Percentiles rank a stretch among this genome's conserved stretches.
phyloP scores from a whole-genome alignment of 139 green algal genomes.

The Chlamydomonas sphaeroides region DNA sequence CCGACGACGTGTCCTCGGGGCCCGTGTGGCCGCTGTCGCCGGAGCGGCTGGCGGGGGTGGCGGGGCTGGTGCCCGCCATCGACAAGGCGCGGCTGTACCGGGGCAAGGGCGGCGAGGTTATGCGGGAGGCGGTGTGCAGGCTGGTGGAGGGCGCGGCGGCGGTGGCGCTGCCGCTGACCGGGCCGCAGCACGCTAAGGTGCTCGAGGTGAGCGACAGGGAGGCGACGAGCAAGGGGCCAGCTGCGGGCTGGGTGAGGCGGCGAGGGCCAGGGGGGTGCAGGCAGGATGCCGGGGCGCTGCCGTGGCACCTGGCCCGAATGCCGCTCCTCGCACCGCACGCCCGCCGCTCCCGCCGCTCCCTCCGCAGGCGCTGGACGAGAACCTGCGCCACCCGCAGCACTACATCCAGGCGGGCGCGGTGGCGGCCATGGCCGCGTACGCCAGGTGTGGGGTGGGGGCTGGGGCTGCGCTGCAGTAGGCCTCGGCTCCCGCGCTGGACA shows the following conservation, averaged over 20 bases:
- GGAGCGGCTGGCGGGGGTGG: conserved; percentile 22
- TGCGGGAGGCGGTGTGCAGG: conserved; percentile 82
- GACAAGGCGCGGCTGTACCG: conserved; percentile 80
- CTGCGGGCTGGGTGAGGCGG: background rate
- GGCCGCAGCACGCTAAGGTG: conserved; percentile 55
- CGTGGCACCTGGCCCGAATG: no score
- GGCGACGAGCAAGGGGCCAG: no score
- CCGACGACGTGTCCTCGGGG: background rate
- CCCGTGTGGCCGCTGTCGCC: background rate
- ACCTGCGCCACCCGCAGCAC: conserved; percentile 77
- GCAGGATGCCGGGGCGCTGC: background rate
- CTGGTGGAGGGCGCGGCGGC: conserved; percentile 56
- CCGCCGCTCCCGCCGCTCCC: no score
- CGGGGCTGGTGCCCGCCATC: conserved; percentile 65
- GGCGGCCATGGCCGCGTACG: conserved; percentile 69
- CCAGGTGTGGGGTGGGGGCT: background rate
- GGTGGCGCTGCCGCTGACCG: conserved; percentile 58
- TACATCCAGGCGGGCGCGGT: conserved; percentile 74
- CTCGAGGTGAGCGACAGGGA: conserved; percentile 22
- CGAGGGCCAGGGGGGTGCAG: background rate
- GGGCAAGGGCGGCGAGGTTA: conserved; percentile 74
- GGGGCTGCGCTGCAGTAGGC: background rate
- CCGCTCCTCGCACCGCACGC: no score
- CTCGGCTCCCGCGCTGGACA: no score
- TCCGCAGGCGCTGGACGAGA: conserved; percentile 72